These are phyloP conservation scores for Talaromyces sp. DNA, from an alignment of 2,329 filamentous ascomycete genomes.

Conservation along the genomic window DNA sequence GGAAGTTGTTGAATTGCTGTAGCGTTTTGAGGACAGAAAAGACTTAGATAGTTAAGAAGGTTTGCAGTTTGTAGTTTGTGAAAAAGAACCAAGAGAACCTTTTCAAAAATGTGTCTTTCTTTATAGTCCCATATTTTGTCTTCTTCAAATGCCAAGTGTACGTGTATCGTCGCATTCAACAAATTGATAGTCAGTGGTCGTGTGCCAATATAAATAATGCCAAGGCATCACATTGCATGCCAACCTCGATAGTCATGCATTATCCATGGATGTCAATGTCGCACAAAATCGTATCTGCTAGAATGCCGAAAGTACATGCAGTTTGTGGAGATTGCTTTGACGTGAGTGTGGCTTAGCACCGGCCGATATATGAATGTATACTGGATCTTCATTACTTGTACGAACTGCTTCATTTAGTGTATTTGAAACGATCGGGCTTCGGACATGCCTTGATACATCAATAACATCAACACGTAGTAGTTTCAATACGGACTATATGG, in stretches of 20 bases:
- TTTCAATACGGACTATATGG: background rate
- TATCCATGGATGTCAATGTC: background rate
- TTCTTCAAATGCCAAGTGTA: background rate
- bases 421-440: background rate
- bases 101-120: background rate
- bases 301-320: background rate
- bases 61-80: background rate
- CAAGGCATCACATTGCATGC: background rate
- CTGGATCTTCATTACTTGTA: background rate
- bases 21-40: background rate
- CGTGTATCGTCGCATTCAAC: background rate
- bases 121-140: background rate
- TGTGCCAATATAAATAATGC: background rate
- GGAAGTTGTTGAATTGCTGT: background rate
- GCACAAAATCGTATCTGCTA: background rate
- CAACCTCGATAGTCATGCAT: background rate
- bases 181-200: background rate
- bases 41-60: background rate
- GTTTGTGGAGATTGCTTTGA: background rate
- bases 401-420: background rate
- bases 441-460: background rate
- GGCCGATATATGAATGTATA: background rate
- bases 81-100: background rate
- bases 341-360: background rate
- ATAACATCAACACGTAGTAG: background rate